These are phyloP conservation scores for Orbilia ellipsospora DNA, from an alignment of 2,329 filamentous ascomycete species.

Conservation along the genomic window DNA sequence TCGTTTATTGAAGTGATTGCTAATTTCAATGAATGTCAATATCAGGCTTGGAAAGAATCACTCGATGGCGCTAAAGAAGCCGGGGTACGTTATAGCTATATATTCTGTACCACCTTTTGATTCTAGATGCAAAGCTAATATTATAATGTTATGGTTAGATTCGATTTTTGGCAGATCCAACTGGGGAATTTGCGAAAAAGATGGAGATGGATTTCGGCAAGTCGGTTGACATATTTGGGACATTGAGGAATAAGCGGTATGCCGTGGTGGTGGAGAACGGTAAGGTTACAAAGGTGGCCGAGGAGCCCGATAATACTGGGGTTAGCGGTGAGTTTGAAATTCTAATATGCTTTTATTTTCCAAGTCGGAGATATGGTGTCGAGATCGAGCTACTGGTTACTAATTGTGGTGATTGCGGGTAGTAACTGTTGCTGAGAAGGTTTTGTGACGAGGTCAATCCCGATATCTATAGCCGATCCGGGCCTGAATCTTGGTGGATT, in stretches of 20 bases:
- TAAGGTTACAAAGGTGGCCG: conserved; percentile 57
- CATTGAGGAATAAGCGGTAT: conserved; percentile 57
- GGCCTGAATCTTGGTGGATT: too few species aligned
- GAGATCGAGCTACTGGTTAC: too few species aligned
- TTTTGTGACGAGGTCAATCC: conserved; percentile 15
- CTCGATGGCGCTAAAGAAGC: conserved; percentile 46
- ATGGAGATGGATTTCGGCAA: conserved; percentile 58
- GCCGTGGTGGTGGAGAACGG: conserved; percentile 58
- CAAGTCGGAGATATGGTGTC: background rate
- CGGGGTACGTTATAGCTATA: conserved; percentile 24
- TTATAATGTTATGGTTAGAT: conserved; percentile 25
- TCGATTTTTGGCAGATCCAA: conserved; percentile 58
- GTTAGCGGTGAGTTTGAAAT: conserved; percentile 55
- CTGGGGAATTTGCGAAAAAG: conserved; percentile 56
- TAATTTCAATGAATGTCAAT: conserved; percentile 10
- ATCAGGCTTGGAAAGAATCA: conserved; percentile 56
- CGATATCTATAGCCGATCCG: too few species aligned
- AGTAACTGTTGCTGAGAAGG: conserved; percentile 46
- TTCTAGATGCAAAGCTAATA: conserved; percentile 1
- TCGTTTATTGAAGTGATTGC: background rate
- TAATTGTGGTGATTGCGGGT: background rate
- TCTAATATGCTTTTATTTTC: background rate
- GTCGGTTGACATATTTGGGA: conserved; percentile 57
- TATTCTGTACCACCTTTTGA: conserved; percentile 13
- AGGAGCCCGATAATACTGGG: conserved; percentile 59